Percentiles rank a stretch among this genome's conserved stretches.
These are phyloP conservation scores for Lignosus rhinocerotis DNA, from an alignment of 1,284 basidiomycete genomes.

Conservation along the genomic window DNA sequence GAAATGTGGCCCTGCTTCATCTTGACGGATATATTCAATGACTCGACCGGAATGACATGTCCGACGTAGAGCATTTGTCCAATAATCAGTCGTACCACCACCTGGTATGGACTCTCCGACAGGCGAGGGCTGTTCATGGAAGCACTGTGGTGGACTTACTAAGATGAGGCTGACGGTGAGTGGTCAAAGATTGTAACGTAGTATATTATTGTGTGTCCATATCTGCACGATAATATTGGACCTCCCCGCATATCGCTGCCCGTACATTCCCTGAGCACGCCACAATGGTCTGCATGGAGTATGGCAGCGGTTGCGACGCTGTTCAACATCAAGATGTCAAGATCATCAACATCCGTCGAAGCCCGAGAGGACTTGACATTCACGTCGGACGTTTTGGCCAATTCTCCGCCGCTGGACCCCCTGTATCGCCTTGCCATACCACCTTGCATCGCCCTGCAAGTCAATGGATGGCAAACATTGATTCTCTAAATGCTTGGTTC, in stretches of 20 bases:
- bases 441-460: not conserved
- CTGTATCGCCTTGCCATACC: not conserved
- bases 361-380: not conserved
- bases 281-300: not conserved
- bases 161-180: not conserved
- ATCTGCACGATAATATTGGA: not conserved
- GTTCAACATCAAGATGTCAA: slow-evolving; percentile 12
- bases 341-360: slow-evolving; percentile 19
- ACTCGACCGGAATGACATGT: not conserved
- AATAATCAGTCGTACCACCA: not conserved
- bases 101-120: not conserved
- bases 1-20: slow-evolving; percentile 10
- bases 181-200: not conserved
- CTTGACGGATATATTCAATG: slow-evolving; percentile 5
- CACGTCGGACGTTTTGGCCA: not conserved
- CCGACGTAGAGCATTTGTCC: not conserved
- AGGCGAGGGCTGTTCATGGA: not conserved
- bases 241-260: not conserved
- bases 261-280: not conserved
- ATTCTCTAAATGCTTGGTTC: not conserved
- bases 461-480: not conserved
- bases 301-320: slow-evolving; percentile 15
- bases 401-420: not conserved
- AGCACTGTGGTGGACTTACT: not conserved
- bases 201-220: slow-evolving; percentile 3